phyloP scores from a whole-genome alignment of 441 rosid species.

The Brassica balearica region DNA sequence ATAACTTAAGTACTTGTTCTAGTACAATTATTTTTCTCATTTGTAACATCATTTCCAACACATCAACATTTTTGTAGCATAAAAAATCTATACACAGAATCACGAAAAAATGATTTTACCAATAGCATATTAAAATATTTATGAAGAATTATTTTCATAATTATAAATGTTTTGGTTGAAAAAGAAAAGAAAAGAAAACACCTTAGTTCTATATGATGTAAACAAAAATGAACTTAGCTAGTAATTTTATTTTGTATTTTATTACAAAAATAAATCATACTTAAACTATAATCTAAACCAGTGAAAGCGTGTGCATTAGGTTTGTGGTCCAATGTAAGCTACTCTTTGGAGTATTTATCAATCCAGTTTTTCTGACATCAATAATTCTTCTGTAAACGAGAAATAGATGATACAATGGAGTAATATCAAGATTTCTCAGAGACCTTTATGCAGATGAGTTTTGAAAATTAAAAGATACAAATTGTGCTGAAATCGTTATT shows the following conservation, averaged over 20 bases:
- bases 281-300: not conserved
- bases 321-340: slow-evolving; percentile 12
- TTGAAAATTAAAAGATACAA: slow-evolving; percentile 5
- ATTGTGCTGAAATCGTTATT: not conserved
- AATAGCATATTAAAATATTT: too few relatives aligned
- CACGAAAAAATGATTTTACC: too few relatives aligned
- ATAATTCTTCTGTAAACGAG: not conserved
- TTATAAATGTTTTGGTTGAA: too few relatives aligned
- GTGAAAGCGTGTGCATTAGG: not conserved
- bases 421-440: not conserved
- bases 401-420: slow-evolving; percentile 2
- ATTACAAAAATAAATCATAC: not conserved
- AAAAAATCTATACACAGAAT: too few relatives aligned
- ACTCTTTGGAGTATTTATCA: not conserved
- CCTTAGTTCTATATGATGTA: not conserved
- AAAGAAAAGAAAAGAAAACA: too few relatives aligned
- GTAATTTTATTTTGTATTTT: not conserved
- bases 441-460: not conserved
- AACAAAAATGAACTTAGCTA: not conserved
- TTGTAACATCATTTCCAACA: too few relatives aligned
- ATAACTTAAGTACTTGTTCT: too few relatives aligned
- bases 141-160: too few relatives aligned
- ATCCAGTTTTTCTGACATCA: not conserved
- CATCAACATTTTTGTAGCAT: too few relatives aligned
- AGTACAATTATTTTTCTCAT: too few relatives aligned